phyloP scores from a whole-genome alignment of 2,329 filamentous ascomycete genomes.

The Stemphylium vesicarium region DNA sequence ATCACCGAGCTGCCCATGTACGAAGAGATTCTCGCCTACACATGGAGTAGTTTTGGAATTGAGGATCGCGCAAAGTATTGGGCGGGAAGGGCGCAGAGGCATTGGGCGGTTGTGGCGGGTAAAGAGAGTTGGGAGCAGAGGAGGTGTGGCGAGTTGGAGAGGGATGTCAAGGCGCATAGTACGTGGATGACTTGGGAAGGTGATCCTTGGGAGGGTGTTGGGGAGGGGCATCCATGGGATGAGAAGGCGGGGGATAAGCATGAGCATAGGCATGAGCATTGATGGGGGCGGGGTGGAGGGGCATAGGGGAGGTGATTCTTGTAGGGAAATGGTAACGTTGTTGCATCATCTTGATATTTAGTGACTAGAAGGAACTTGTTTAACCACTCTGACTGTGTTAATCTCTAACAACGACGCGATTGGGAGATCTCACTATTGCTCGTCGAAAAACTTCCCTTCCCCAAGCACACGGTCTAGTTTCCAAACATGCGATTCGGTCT shows the following conservation, averaged over 20 bases:
- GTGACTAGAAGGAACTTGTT: neutral
- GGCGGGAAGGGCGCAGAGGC: constrained; percentile 31
- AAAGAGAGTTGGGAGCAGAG: constrained; percentile 34
- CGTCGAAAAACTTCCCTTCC: constrained; percentile 8
- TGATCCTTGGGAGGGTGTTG: constrained; percentile 23
- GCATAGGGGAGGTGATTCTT: too few species aligned
- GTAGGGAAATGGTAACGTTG: neutral
- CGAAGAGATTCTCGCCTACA: constrained; percentile 44
- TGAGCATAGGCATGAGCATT: constrained; percentile 10
- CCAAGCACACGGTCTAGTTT: constrained; percentile 5
- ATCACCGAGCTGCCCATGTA: constrained; percentile 32
- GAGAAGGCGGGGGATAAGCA: constrained; percentile 2
- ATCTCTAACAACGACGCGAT: too few species aligned
- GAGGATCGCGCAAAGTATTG: constrained; percentile 37
- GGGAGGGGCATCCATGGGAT: constrained; percentile 4
- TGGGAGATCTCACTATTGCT: neutral
- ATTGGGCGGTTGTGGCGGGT: constrained; percentile 36
- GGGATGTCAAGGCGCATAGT: constrained; percentile 31
- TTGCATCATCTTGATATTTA: neutral
- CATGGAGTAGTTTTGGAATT: constrained; percentile 35
- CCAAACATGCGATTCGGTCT: constrained; percentile 5
- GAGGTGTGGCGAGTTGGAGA: constrained; percentile 28
- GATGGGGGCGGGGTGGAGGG: neutral
- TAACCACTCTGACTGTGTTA: too few species aligned
- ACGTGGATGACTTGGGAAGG: constrained; percentile 38